Percentiles rank a stretch among this genome's conserved stretches.
These are phyloP conservation scores for Cupressus sempervirens DNA, from an alignment of 75 land plant genomes.

Conservation along the genomic window DNA sequence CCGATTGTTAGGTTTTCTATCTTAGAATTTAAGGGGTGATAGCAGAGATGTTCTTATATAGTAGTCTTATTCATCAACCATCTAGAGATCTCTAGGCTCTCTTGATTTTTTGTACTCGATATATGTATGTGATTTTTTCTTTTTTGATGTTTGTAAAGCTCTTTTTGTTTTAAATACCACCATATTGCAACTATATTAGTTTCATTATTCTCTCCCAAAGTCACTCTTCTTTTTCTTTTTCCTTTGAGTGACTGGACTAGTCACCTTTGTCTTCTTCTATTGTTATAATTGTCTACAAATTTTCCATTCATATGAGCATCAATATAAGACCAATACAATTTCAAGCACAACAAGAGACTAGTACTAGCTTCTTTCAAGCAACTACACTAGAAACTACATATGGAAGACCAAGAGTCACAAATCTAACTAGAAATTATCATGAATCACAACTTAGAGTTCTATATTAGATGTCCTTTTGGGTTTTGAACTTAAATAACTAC, in stretches of 20 bases:
- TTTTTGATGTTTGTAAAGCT: neutral
- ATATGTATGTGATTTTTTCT: neutral
- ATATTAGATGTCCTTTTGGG: too few relatives aligned
- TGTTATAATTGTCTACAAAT: too few relatives aligned
- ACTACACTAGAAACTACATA: neutral
- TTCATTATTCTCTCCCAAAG: neutral
- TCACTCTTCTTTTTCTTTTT: neutral
- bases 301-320: too few relatives aligned
- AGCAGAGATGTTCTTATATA: neutral
- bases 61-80: neutral
- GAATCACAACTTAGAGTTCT: too few relatives aligned
- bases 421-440: too few relatives aligned
- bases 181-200: neutral
- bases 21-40: neutral
- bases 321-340: too few relatives aligned
- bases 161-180: neutral
- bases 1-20: neutral
- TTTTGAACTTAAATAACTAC: too few relatives aligned
- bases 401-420: too few relatives aligned
- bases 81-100: neutral
- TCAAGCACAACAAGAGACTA: too few relatives aligned
- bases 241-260: too few relatives aligned
- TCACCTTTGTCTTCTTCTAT: neutral
- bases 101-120: neutral
- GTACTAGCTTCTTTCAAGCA: neutral